Evolutionary conservation across 768 basidiomycete genomes (phyloP).

Genomic region (Macrocybe gigantea): DNA sequence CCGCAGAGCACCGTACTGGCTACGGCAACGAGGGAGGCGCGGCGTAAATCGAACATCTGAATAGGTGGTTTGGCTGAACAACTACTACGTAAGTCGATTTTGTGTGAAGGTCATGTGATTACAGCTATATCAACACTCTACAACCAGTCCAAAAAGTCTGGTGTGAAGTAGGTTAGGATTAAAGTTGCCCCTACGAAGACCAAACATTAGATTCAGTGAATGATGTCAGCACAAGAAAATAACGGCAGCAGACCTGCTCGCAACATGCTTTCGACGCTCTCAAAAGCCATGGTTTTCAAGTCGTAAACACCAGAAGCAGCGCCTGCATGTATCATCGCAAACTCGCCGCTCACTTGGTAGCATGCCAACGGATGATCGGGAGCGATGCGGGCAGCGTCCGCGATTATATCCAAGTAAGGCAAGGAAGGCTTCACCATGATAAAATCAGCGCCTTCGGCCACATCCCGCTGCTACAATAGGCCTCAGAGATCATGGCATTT

Average conservation of each 20-base stretch:
- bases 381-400: slow-evolving; percentile 77
- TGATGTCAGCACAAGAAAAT: not conserved
- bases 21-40: slow-evolving; percentile 31
- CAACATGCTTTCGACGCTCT: slow-evolving; percentile 86
- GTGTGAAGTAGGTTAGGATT: slow-evolving; percentile 94
- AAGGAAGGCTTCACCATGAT: slow-evolving; percentile 98
- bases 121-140: slow-evolving; percentile 4
- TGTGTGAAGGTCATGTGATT: slow-evolving; percentile 1
- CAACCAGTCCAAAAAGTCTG: slow-evolving; percentile 90
- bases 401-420: slow-evolving; percentile 95
- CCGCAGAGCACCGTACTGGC: slow-evolving; percentile 49
- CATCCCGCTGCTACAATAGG: slow-evolving; percentile 70
- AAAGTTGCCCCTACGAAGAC: slow-evolving; percentile 69
- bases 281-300: slow-evolving; percentile 89
- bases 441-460: slow-evolving; percentile 90
- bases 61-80: not conserved
- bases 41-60: slow-evolving; percentile 18
- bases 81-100: not conserved
- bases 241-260: slow-evolving; percentile 64
- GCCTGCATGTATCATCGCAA: slow-evolving; percentile 94
- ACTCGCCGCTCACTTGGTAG: slow-evolving; percentile 97
- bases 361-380: slow-evolving; percentile 90
- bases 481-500: slow-evolving; percentile 1
- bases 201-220: not conserved
- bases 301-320: slow-evolving; percentile 93